Evolutionary conservation across 805 yeast species (phyloP).

Genomic region (Teunomyces funiuensis): DNA sequence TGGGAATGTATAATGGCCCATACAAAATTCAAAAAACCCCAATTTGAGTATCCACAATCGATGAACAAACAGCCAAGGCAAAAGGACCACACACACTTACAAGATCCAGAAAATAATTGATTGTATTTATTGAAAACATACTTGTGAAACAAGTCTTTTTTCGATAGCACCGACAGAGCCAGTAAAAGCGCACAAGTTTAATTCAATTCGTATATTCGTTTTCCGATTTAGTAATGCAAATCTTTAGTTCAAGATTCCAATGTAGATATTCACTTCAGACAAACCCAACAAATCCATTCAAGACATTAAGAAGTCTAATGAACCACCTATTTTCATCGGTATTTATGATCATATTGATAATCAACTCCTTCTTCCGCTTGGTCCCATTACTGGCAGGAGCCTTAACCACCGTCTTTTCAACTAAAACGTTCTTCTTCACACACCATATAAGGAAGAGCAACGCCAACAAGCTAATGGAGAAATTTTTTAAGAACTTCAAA

Average conservation of each 20-base stretch:
- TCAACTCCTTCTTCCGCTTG: constrained; percentile 34
- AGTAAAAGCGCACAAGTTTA: background rate
- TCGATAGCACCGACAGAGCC: background rate
- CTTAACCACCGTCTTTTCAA: constrained; percentile 38
- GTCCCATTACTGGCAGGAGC: constrained; percentile 21
- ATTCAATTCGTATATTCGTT: background rate
- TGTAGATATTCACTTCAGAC: constrained; percentile 17
- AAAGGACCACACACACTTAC: background rate
- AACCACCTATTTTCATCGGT: constrained; percentile 47
- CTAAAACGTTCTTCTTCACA: constrained; percentile 39
- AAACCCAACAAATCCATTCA: constrained; percentile 44
- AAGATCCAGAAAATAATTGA: too few species aligned
- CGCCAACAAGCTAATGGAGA: constrained; percentile 36
- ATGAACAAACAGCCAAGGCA: background rate
- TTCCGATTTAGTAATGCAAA: background rate
- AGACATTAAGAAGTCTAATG: constrained; percentile 32
- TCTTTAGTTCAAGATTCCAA: background rate
- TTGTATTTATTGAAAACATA: too few species aligned
- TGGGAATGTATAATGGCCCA: constrained; percentile 1
- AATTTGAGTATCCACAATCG: background rate
- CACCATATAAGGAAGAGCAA: constrained; percentile 43
- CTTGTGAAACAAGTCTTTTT: too few species aligned
- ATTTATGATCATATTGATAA: constrained; percentile 43
- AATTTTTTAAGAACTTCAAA: constrained; percentile 31
- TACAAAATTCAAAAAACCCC: too few species aligned